Base-by-base conservation (phyloP, 441 rosid genomes). In the Aquilaria agallochum region DNA sequence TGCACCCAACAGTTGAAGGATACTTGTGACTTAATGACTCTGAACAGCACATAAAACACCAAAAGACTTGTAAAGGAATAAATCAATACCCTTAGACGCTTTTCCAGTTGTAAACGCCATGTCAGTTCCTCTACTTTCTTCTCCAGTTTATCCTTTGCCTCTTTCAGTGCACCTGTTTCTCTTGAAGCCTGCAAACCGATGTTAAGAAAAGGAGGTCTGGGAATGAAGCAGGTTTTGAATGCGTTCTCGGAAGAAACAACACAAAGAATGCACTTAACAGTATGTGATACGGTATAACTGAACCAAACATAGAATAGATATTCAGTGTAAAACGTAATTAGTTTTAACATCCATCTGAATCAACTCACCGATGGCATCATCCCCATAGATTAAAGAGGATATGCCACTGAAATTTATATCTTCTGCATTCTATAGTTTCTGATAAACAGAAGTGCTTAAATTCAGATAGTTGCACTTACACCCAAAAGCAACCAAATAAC, bases 61-160 rank as follows among this genome's bases (percentile, higher is more conserved):
- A 40, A 6, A 40, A 5, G 10, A 40, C 20, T 69, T 62, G 63
- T 30, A 51, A 0, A 47, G 50, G 42, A 58, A 13, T 31, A 15
- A 59, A 67, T 53, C 33, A 20, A 68, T 83, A 92, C 99, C 90
- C 99, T 79, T 53, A 83, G 69, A 62, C 98, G 98, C 65, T 92
- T 92, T 81, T 95, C 99, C 69, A 95, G 72, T 63, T 92, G 98
- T 53, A 90, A 71, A 63, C 98, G 95, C 95, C 96, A 95, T 36
- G 98, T 90, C 71, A 95, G 96, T 66, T 95, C 99, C 83, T 95
- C 99, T 11, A 92, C 96, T 45, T 74, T 86, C 72, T 92, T 92
- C 80, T 92, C 98, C 53, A 95, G 98, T 81, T 92, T 92, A 81
- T 95, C 91, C 75, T 95, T 95, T 50, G 98, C 99, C 75, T 95